phyloP scores from a whole-genome alignment of 1,139 yeast genomes.

The Candida pseudoviswanathii region DNA sequence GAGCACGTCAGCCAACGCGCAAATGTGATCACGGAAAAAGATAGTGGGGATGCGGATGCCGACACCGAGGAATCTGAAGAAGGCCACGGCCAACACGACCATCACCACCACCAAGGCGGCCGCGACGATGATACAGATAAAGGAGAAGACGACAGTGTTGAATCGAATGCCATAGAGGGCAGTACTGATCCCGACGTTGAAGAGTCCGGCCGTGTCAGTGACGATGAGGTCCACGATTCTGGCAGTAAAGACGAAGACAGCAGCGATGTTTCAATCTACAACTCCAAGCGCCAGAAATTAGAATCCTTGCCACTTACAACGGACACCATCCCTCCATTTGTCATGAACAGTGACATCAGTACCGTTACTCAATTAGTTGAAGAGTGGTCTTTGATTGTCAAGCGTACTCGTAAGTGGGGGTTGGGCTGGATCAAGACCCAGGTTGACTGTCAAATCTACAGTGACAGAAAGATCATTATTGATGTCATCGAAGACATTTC shows the following conservation, averaged over 20 bases:
- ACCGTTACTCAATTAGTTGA: constrained; percentile 18
- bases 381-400: constrained; percentile 16
- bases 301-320: constrained; percentile 12
- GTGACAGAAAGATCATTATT: constrained; percentile 13
- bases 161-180: constrained; percentile 10
- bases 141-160: not conserved
- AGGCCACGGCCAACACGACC: too few relatives aligned
- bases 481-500: constrained; percentile 16
- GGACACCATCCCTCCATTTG: constrained; percentile 14
- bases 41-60: too few relatives aligned
- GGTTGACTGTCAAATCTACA: constrained; percentile 14
- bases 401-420: constrained; percentile 14
- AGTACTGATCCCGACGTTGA: too few relatives aligned
- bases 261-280: constrained; percentile 1
- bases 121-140: not conserved
- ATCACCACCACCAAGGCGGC: too few relatives aligned
- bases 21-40: too few relatives aligned
- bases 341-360: constrained; percentile 15
- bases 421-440: constrained; percentile 18
- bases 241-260: constrained; percentile 1
- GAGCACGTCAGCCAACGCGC: too few relatives aligned
- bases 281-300: constrained; percentile 12
- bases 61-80: too few relatives aligned
- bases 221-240: constrained; percentile 13
- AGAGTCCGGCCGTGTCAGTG: constrained; percentile 7